A percentile compares a stretch with the other conserved stretches of the same genome.
Evolutionary conservation across 768 basidiomycete genomes (phyloP).

Genomic region (Calocybe cyanea): DNA sequence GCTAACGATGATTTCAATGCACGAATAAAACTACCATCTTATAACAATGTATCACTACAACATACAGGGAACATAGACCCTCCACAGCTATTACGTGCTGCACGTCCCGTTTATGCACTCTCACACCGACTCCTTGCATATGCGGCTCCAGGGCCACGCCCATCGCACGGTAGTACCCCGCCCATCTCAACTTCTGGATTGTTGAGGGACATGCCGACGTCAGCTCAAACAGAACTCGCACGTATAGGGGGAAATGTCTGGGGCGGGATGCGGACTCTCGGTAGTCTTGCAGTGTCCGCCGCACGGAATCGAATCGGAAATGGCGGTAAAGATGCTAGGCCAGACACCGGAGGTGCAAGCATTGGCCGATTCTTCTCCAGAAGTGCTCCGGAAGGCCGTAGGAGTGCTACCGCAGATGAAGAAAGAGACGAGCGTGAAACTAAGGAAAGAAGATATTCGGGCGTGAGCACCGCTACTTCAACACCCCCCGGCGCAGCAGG

Average conservation of each 20-base stretch:
- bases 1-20: too few species aligned
- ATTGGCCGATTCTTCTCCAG: slow-evolving; percentile 50
- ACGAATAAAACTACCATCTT: background rate
- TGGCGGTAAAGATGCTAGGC: slow-evolving; percentile 25
- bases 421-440: slow-evolving; percentile 9
- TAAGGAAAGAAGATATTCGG: slow-evolving; percentile 23
- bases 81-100: slow-evolving; percentile 12
- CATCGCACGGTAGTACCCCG: slow-evolving; percentile 11
- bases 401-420: background rate
- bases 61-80: background rate
- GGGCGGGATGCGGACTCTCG: slow-evolving; percentile 60
- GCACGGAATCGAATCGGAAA: slow-evolving; percentile 33
- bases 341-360: slow-evolving; percentile 17
- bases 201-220: too few species aligned
- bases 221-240: slow-evolving; percentile 44
- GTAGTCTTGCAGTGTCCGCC: slow-evolving; percentile 57
- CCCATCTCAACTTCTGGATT: too few species aligned
- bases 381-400: slow-evolving; percentile 48
- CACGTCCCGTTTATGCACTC: slow-evolving; percentile 55
- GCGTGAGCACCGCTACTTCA: too few species aligned
- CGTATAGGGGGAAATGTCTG: slow-evolving; percentile 52
- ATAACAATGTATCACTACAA: background rate
- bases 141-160: slow-evolving; percentile 24
- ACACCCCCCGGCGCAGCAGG: too few species aligned
- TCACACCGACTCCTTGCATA: slow-evolving; percentile 64